phyloP scores from a whole-genome alignment of 2,329 filamentous ascomycete species.

The Diaporthe citri region DNA sequence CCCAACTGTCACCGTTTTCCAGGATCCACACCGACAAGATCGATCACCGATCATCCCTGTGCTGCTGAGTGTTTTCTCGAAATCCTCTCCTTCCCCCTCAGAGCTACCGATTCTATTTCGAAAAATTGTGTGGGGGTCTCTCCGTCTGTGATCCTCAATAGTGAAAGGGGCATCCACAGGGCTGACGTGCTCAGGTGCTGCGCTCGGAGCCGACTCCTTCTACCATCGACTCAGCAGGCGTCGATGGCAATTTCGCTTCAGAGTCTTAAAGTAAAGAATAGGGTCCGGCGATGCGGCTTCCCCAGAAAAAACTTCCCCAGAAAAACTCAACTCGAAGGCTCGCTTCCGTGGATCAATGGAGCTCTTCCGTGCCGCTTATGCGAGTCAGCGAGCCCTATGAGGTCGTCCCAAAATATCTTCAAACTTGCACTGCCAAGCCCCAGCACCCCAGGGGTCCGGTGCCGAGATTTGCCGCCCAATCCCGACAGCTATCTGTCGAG shows the following conservation, averaged over 20 bases:
- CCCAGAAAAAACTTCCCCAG: slow-evolving; percentile 21
- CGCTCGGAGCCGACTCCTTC: slow-evolving; percentile 22
- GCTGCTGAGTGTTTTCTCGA: slow-evolving; percentile 5
- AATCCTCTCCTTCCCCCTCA: not conserved
- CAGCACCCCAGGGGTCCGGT: not conserved
- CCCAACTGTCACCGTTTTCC: slow-evolving; percentile 9
- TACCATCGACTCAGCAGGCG: not conserved
- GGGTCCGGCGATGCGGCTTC: not conserved
- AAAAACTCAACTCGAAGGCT: slow-evolving; percentile 15
- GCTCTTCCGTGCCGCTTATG: slow-evolving; percentile 5
- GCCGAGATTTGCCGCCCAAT: slow-evolving; percentile 21
- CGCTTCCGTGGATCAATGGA: slow-evolving; percentile 22
- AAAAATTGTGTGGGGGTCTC: not conserved
- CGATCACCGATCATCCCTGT: slow-evolving; percentile 18
- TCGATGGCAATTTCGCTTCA: slow-evolving; percentile 26
- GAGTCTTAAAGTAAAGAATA: slow-evolving; percentile 9
- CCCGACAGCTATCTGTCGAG: not conserved
- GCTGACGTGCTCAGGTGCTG: slow-evolving; percentile 7
- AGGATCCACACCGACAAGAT: not conserved
- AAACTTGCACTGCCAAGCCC: slow-evolving; percentile 13
- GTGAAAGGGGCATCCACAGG: slow-evolving; percentile 10
- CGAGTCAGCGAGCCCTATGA: slow-evolving; percentile 24
- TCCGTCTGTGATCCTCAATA: not conserved
- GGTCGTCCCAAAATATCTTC: slow-evolving; percentile 24
- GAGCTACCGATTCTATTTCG: slow-evolving; percentile 14